A percentile compares a stretch with the other conserved stretches of the same genome.
These are phyloP conservation scores for Entomortierella parvispora DNA, from an alignment of 192 early-diverging fungal species.

Conservation along the genomic window DNA sequence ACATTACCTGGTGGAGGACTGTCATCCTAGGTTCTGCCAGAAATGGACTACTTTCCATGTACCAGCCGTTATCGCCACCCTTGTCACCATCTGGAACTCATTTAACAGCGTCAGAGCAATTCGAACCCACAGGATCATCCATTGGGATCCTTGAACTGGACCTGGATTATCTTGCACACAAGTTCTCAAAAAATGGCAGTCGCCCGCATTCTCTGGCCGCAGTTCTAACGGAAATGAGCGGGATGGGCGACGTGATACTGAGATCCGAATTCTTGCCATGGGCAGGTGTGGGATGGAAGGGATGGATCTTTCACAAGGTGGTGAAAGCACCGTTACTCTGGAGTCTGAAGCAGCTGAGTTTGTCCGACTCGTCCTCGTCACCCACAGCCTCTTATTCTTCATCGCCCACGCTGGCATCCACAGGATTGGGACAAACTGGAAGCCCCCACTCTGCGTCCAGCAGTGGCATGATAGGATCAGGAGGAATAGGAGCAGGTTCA, in stretches of 20 bases:
- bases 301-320: conserved; percentile 48
- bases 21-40: conserved; percentile 47
- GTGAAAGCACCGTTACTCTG: conserved; percentile 40
- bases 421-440: conserved; percentile 13
- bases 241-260: conserved; percentile 24
- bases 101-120: background rate
- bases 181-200: conserved; percentile 26
- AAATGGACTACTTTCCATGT: conserved; percentile 41
- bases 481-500: conserved; percentile 14
- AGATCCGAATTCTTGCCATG: conserved; percentile 47
- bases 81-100: background rate
- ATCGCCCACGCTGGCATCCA: conserved; percentile 18
- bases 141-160: conserved; percentile 44
- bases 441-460: background rate
- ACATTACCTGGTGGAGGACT: conserved; percentile 51
- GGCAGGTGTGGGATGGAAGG: conserved; percentile 47
- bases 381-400: conserved; percentile 6
- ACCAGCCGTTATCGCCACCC: conserved; percentile 2
- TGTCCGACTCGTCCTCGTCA: conserved; percentile 27
- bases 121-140: conserved; percentile 34
- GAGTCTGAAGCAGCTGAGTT: conserved; percentile 39
- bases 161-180: conserved; percentile 21
- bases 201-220: conserved; percentile 25
- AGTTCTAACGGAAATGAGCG: conserved; percentile 35
- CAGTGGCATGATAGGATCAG: conserved; percentile 4